phyloP scores from a whole-genome alignment of 768 basidiomycete species.

The Trametes maxima region DNA sequence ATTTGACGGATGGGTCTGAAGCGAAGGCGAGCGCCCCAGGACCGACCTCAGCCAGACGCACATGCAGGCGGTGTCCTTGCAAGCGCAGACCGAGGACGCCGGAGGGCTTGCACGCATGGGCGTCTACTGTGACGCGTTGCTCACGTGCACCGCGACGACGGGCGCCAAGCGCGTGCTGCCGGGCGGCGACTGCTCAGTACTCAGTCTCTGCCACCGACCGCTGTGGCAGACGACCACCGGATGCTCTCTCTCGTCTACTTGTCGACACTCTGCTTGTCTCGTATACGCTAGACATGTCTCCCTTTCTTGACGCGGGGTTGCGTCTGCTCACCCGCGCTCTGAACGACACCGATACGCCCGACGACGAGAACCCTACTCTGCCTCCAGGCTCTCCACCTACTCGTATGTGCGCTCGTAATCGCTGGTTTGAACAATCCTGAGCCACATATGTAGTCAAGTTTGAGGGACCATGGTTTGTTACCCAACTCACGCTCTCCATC shows the following conservation, averaged over 20 bases:
- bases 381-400: conserved; percentile 69
- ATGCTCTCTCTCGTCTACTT: conserved; percentile 5
- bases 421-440: background rate
- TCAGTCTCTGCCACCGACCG: background rate
- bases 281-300: conserved; percentile 2
- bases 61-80: no score
- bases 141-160: conserved; percentile 22
- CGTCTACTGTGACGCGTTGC: conserved; percentile 5
- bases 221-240: conserved; percentile 12
- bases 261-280: background rate
- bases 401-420: conserved; percentile 41
- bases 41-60: no score
- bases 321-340: conserved; percentile 8
- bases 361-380: conserved; percentile 14
- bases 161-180: conserved; percentile 16
- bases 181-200: conserved; percentile 2
- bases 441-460: conserved; percentile 57
- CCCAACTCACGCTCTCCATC: conserved; percentile 80
- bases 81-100: no score
- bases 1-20: no score
- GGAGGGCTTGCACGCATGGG: background rate
- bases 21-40: no score
- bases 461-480: conserved; percentile 95
- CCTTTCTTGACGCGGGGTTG: background rate
- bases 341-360: conserved; percentile 10